Conservation (phyloP, 2,329 filamentous ascomycete species). For the Fusarium falciforme region DNA sequence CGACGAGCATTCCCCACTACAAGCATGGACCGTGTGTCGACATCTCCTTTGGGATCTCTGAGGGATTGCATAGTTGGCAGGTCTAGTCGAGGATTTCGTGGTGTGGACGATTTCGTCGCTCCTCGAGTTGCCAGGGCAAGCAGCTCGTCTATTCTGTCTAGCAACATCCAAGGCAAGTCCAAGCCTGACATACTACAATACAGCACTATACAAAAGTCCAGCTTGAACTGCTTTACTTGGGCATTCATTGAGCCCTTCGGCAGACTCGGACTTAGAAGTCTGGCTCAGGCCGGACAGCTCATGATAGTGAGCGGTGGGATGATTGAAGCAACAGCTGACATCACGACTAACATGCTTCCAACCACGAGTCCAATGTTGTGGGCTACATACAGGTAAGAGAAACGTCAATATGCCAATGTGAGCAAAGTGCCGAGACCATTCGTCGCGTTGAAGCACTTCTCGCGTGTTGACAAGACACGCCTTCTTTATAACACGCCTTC, state of each 20-base stretch:
- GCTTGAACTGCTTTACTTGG: background rate
- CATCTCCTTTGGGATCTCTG: background rate
- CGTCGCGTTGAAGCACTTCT: background rate
- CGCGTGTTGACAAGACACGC: background rate
- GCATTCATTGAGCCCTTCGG: background rate
- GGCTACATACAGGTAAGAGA: background rate
- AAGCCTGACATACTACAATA: background rate
- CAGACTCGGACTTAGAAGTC: background rate
- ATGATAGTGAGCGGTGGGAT: background rate
- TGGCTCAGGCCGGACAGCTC: background rate
- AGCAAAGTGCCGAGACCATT: background rate
- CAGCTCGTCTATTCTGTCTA: background rate
- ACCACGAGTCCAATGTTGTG: background rate
- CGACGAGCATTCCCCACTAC: background rate
- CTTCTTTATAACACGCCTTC: background rate
- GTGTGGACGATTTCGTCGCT: background rate
- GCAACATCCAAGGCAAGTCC: background rate
- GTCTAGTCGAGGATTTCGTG: background rate
- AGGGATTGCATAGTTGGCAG: background rate
- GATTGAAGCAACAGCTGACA: background rate
- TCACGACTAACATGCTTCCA: background rate
- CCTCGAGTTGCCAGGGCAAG: background rate
- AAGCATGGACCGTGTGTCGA: background rate
- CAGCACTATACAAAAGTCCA: background rate
- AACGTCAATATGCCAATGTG: background rate